Conservation (phyloP, 257 asterid species). For the Penstemon davidsonii region DNA sequence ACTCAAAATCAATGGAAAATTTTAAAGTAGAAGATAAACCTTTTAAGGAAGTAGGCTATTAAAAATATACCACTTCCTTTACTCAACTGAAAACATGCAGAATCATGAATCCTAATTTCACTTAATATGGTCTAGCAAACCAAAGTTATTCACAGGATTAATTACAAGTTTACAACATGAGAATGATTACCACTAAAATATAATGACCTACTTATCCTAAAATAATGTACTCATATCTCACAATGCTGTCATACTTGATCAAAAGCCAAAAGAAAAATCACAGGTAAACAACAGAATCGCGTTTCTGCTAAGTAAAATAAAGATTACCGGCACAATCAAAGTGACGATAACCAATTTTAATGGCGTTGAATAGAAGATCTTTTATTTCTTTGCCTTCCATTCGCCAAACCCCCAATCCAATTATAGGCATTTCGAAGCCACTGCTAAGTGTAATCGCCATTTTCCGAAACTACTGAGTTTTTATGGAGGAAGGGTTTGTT, state of each 20-base stretch:
- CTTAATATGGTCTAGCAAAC: too few species aligned
- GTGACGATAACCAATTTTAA: constrained; percentile 59
- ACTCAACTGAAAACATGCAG: neutral
- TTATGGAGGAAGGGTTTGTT: too few species aligned
- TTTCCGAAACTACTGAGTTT: neutral
- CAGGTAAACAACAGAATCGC: neutral
- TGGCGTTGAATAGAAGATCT: constrained; percentile 43
- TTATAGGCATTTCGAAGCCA: constrained; percentile 50
- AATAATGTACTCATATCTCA: too few species aligned
- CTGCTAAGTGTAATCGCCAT: constrained; percentile 36
- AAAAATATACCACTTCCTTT: too few species aligned
- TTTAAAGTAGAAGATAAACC: too few species aligned
- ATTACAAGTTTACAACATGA: too few species aligned
- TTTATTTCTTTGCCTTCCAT: constrained; percentile 52
- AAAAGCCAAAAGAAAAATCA: neutral
- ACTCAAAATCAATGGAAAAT: too few species aligned
- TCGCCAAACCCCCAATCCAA: constrained; percentile 61
- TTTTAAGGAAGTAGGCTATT: too few species aligned
- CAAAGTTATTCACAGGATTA: too few species aligned
- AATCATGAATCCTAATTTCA: too few species aligned
- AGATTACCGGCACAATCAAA: constrained; percentile 60
- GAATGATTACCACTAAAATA: too few species aligned
- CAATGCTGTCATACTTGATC: neutral
- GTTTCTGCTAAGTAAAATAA: neutral
- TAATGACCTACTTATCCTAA: too few species aligned